phyloP scores from a whole-genome alignment of 108 stramenopile genomes.

The Skeletonema menzelii region DNA sequence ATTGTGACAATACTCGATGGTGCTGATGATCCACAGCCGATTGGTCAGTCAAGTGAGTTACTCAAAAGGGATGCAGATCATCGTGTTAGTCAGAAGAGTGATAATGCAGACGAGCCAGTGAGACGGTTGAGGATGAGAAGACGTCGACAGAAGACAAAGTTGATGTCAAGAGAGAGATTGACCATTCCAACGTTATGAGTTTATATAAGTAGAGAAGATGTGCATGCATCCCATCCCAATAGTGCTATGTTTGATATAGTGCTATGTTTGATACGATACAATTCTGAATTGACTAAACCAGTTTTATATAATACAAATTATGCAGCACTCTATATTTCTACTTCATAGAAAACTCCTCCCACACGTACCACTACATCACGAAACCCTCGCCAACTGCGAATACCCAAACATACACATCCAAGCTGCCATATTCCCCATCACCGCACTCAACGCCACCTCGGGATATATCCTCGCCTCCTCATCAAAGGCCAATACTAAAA shows the following conservation, averaged over 20 bases:
- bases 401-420: constrained; percentile 26
- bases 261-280: too few species aligned
- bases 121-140: neutral
- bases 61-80: neutral
- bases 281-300: neutral
- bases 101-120: neutral
- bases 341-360: too few species aligned
- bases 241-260: too few species aligned
- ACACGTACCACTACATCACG: neutral
- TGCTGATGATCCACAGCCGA: neutral
- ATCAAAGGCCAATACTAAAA: constrained; percentile 25
- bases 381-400: constrained; percentile 10
- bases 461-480: constrained; percentile 11
- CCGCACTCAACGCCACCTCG: constrained; percentile 4
- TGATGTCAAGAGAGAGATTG: neutral
- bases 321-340: too few species aligned
- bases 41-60: neutral
- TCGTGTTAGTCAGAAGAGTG: neutral
- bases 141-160: neutral
- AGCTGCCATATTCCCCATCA: constrained; percentile 6
- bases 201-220: neutral
- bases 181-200: neutral
- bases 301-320: neutral
- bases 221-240: too few species aligned
- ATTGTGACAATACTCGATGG: neutral